Evolutionary conservation across 2,329 filamentous ascomycete genomes (phyloP), one percentile per base, ranked within the genome.

Genomic region (Calycina herbarum): DNA sequence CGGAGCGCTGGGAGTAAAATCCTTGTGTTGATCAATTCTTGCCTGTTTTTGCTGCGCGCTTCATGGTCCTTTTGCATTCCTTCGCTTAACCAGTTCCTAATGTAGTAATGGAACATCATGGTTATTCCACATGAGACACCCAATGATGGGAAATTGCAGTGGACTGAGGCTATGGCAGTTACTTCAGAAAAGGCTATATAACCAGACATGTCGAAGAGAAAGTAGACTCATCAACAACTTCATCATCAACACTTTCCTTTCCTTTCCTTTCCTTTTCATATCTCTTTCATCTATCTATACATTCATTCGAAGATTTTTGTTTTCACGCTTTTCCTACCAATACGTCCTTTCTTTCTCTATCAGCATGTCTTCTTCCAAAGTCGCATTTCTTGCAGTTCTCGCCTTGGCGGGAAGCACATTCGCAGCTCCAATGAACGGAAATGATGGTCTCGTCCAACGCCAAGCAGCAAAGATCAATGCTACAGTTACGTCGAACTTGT

Each of bases 341-440:
- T n/a, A 15, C 57, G 13, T 31, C 33, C n/a, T 10, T 20, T 27
- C 13, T 17, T 17, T 58, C 8, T 54, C 13, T 17, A 33, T n/a
- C n/a, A 58, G 24, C 27, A 58, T 58, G 57, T 31, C 57, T 58
- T 58, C 57, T 35, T 33, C 57, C 27, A 38, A 38, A 38, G 33
- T 58, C n/a, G 29, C 57, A 20, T n/a, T 58, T n/a, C 29, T 58
- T 31, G 31, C 57, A 58, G 27, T 35, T n/a, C 57, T 58, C 6
- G 27, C 57, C 27, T 31, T 58, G 11, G 33, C 29, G 31, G 29
- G 57, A 13, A 31, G 7, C 11, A 31, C 57, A 13, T 33, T 58
- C 33, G 57, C 57, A 11, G 57, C 57, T 33, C 57, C 57, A 33
- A 11, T n/a, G 27, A 13, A 27, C 33, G 8, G 15, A 4, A 11